These are phyloP conservation scores for Aspergillus sergii DNA, from an alignment of 2,329 filamentous ascomycete species.

Conservation along the genomic window DNA sequence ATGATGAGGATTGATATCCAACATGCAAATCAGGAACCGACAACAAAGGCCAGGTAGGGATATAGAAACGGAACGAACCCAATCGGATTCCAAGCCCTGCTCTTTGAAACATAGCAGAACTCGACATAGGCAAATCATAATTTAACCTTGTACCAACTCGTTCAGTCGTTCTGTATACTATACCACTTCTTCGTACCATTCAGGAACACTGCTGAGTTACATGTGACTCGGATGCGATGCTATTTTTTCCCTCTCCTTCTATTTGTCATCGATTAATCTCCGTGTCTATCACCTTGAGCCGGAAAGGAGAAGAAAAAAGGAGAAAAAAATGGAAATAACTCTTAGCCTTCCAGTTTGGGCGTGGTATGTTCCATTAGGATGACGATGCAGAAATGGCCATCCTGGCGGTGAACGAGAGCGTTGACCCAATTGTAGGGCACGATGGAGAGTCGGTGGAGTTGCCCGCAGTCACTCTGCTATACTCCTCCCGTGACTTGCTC, in stretches of 20 bases:
- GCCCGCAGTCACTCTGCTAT: neutral
- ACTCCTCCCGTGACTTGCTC: neutral
- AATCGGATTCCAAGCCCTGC: slow-evolving; percentile 10
- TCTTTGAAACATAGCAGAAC: slow-evolving; percentile 6
- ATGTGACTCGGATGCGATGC: neutral
- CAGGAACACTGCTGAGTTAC: neutral
- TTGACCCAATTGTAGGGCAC: slow-evolving; percentile 23
- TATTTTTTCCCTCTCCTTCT: neutral
- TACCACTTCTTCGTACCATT: neutral
- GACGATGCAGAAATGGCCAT: slow-evolving; percentile 15
- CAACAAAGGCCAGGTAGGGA: slow-evolving; percentile 11
- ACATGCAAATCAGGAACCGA: slow-evolving; percentile 10
- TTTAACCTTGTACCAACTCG: neutral
- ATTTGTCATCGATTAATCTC: neutral
- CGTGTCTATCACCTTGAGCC: neutral
- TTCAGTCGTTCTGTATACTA: neutral
- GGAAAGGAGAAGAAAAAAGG: neutral
- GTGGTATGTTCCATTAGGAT: slow-evolving; percentile 15
- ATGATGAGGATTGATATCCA: slow-evolving; percentile 7
- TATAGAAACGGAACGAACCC: neutral
- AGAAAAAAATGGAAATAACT: neutral
- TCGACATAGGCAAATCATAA: neutral
- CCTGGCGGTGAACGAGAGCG: slow-evolving; percentile 25
- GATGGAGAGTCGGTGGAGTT: neutral
- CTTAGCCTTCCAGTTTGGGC: slow-evolving; percentile 7